A percentile compares a stretch with the other conserved stretches of the same genome.
phyloP scores from a whole-genome alignment of 371 early-diverging fungal genomes.

The Mortierella sp. region DNA sequence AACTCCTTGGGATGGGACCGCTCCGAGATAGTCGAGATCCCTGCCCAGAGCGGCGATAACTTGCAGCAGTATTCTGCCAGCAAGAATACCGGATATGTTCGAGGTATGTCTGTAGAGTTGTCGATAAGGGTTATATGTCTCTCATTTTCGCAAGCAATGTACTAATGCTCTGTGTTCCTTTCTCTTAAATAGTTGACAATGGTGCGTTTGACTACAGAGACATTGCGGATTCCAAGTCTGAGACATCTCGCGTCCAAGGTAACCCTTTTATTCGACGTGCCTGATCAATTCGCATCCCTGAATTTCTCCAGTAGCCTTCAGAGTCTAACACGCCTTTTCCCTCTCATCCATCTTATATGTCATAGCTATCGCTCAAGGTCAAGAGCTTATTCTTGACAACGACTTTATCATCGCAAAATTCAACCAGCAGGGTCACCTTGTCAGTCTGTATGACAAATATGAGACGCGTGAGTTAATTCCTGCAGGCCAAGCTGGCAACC shows the following conservation, averaged over 20 bases:
- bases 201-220: conserved; percentile 29
- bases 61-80: conserved; percentile 64
- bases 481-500: conserved; percentile 78
- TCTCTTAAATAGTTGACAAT: conserved; percentile 24
- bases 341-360: too few species aligned
- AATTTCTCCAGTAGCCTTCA: too few species aligned
- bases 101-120: conserved; percentile 4
- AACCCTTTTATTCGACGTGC: background rate
- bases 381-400: conserved; percentile 81
- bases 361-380: conserved; percentile 55
- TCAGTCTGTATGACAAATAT: conserved; percentile 73
- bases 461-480: conserved; percentile 82
- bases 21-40: conserved; percentile 77
- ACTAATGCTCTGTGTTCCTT: background rate
- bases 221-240: conserved; percentile 16
- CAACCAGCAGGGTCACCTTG: conserved; percentile 79
- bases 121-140: background rate
- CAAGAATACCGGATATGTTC: conserved; percentile 61
- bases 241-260: conserved; percentile 20
- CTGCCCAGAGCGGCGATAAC: conserved; percentile 43
- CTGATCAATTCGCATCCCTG: background rate
- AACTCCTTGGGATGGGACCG: conserved; percentile 90
- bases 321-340: background rate
- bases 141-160: background rate
- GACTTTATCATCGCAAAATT: conserved; percentile 75